Conservation (phyloP, 2,329 filamentous ascomycete genomes). For the Microcera coccophila region DNA sequence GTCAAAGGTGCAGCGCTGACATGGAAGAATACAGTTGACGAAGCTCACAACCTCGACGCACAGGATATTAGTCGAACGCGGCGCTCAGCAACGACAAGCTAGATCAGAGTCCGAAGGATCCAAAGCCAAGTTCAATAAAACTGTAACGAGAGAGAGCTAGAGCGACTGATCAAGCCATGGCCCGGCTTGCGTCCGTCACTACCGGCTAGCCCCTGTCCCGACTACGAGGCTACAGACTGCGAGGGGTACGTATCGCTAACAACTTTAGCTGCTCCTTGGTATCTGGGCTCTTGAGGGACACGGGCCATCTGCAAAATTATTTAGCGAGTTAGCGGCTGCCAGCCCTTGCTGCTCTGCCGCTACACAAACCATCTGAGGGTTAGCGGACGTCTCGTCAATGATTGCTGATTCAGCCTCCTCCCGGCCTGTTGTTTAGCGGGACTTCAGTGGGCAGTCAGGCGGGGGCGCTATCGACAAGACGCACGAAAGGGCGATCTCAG, state of each 20-base stretch:
- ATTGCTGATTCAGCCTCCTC: background rate
- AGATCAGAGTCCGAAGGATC: background rate
- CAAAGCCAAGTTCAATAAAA: background rate
- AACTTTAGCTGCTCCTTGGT: too few relatives aligned
- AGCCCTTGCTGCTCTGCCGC: background rate
- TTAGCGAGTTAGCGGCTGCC: background rate
- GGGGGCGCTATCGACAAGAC: background rate
- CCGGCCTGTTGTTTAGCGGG: background rate
- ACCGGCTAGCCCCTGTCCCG: background rate
- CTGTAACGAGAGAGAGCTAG: background rate
- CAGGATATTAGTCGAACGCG: background rate
- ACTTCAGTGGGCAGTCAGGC: background rate
- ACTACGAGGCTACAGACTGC: too few relatives aligned
- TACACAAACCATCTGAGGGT: background rate
- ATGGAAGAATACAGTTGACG: conserved; percentile 5
- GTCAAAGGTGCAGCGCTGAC: conserved; percentile 16
- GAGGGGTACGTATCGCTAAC: background rate
- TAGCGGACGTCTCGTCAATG: background rate
- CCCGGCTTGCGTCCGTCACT: background rate
- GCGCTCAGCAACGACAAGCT: background rate
- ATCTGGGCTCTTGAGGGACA: background rate
- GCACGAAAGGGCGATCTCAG: too few relatives aligned
- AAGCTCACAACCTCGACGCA: conserved; percentile 2
- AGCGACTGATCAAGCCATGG: background rate
- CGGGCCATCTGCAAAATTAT: background rate